These are phyloP conservation scores for Ogataea hybrid DNA, from an alignment of 1,139 yeast species.

Conservation along the genomic window DNA sequence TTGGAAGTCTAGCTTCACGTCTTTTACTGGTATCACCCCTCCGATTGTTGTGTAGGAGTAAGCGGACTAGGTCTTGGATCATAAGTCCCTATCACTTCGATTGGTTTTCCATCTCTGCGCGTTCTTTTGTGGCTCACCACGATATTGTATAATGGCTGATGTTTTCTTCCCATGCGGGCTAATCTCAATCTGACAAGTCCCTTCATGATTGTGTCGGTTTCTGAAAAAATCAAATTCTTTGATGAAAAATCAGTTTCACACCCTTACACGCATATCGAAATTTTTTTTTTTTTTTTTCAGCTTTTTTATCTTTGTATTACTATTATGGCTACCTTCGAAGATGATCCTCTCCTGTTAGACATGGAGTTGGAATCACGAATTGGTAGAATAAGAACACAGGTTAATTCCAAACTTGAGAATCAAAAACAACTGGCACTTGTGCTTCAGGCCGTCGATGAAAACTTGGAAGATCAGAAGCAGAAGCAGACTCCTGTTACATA, in stretches of 20 bases:
- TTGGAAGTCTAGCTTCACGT: slow-evolving; percentile 78
- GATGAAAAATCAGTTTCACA: neutral
- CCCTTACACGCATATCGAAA: slow-evolving; percentile 5
- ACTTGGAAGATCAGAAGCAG: slow-evolving; percentile 68
- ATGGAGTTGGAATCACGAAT: slow-evolving; percentile 65
- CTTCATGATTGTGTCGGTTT: slow-evolving; percentile 32
- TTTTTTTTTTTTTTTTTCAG: slow-evolving; percentile 4
- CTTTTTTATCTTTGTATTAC: slow-evolving; percentile 8
- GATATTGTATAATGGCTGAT: slow-evolving; percentile 85
- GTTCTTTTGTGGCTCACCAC: slow-evolving; percentile 76
- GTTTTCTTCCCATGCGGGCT: slow-evolving; percentile 89
- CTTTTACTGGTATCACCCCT: slow-evolving; percentile 66
- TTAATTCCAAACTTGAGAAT: slow-evolving; percentile 73
- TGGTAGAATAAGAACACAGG: slow-evolving; percentile 67
- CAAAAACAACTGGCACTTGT: slow-evolving; percentile 78
- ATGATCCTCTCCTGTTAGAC: slow-evolving; percentile 23
- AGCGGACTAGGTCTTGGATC: slow-evolving; percentile 79
- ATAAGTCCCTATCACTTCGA: slow-evolving; percentile 94
- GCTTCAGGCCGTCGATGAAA: slow-evolving; percentile 87
- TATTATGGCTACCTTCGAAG: slow-evolving; percentile 17
- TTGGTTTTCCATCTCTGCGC: slow-evolving; percentile 82
- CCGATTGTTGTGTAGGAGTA: slow-evolving; percentile 51
- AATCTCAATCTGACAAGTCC: slow-evolving; percentile 71
- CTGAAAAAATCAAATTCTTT: slow-evolving; percentile 3
- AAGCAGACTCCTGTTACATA: slow-evolving; percentile 52